Conservation (phyloP, 306 rosid genomes). For the Vigna reflexopilosa region DNA sequence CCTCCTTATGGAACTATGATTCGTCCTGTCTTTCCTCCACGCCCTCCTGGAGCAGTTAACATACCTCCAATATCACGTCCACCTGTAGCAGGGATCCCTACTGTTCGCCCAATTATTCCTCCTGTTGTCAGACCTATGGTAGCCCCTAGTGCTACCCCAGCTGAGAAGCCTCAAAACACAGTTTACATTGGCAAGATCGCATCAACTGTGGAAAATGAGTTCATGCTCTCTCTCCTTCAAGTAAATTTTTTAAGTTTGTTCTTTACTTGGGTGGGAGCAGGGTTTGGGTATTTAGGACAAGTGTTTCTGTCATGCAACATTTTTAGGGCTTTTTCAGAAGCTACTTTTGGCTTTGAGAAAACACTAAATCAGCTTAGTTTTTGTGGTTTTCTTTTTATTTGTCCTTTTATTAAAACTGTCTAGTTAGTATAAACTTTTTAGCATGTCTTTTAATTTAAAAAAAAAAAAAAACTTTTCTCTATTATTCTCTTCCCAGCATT, state of each 20-base stretch:
- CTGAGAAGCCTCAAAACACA: slow-evolving; percentile 85
- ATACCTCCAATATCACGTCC: slow-evolving; percentile 77
- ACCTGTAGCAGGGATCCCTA: slow-evolving; percentile 80
- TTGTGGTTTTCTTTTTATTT: not conserved
- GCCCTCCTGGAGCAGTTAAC: slow-evolving; percentile 80
- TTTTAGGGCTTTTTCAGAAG: not conserved
- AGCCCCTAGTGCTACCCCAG: slow-evolving; percentile 76
- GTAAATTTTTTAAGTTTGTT: slow-evolving; percentile 51
- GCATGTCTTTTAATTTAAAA: not conserved
- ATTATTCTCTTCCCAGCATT: slow-evolving; percentile 8
- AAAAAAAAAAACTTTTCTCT: not conserved
- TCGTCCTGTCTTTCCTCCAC: slow-evolving; percentile 80
- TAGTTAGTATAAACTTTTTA: not conserved
- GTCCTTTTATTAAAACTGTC: not conserved
- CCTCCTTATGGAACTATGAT: slow-evolving; percentile 80
- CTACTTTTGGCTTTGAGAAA: not conserved
- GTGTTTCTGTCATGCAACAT: not conserved
- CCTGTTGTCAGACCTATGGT: slow-evolving; percentile 79
- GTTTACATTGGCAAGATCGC: slow-evolving; percentile 94
- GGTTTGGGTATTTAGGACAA: slow-evolving; percentile 12
- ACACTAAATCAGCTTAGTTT: not conserved
- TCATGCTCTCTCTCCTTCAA: slow-evolving; percentile 84
- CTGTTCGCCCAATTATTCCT: slow-evolving; percentile 80
- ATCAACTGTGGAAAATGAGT: slow-evolving; percentile 89
- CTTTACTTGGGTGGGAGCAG: slow-evolving; percentile 3